phyloP scores from a whole-genome alignment of 495 filamentous ascomycete genomes.

The Penicillium mononematosum region DNA sequence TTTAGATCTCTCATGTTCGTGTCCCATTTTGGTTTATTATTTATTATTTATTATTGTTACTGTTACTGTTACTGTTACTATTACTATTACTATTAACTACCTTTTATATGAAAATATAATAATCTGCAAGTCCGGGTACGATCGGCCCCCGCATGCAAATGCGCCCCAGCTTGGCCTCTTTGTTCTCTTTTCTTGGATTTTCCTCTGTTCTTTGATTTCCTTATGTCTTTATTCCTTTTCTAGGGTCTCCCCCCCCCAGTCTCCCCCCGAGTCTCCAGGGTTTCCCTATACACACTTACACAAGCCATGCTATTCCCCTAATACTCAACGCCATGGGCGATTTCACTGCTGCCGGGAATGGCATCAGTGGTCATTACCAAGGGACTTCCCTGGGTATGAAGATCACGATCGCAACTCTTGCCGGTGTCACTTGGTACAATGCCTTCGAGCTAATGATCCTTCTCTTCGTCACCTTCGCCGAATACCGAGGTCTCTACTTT shows the following conservation, averaged over 20 bases:
- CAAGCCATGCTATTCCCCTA: slow-evolving; percentile 8
- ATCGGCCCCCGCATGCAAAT: slow-evolving; percentile 13
- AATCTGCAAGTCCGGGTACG: background rate
- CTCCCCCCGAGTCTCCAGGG: background rate
- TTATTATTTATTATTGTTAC: background rate
- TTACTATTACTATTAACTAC: background rate
- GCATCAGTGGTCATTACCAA: slow-evolving; percentile 44
- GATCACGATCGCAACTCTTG: slow-evolving; percentile 54
- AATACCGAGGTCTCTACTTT: slow-evolving; percentile 56
- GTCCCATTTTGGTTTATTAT: background rate
- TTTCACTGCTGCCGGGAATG: slow-evolving; percentile 37
- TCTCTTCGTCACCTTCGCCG: slow-evolving; percentile 55
- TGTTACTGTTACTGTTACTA: no score
- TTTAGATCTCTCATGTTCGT: background rate
- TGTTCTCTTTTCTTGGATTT: background rate
- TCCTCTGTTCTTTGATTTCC: slow-evolving; percentile 4
- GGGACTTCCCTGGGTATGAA: slow-evolving; percentile 36
- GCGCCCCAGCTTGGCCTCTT: slow-evolving; percentile 9
- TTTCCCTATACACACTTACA: background rate
- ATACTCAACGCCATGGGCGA: slow-evolving; percentile 21
- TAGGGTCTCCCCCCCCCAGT: background rate
- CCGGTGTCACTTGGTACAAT: slow-evolving; percentile 55
- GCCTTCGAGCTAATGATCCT: slow-evolving; percentile 55
- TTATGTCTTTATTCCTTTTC: background rate
- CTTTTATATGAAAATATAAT: no score